Evolutionary conservation across 2,329 filamentous ascomycete genomes (phyloP).

Genomic region (Trichoderma sp.): DNA sequence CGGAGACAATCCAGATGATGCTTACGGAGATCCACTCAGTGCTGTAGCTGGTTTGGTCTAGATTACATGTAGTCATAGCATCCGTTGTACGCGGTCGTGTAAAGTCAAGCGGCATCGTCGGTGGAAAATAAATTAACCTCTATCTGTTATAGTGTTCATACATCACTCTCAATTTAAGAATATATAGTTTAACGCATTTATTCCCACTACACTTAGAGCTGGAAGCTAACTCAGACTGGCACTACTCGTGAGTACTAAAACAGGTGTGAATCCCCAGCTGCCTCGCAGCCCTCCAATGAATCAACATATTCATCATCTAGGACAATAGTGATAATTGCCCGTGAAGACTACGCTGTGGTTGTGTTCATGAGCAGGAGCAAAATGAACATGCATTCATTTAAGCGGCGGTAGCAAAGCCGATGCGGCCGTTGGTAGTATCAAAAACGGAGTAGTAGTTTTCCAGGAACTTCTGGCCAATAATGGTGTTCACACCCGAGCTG

Average conservation of each 20-base stretch:
- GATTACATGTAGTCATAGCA: background rate
- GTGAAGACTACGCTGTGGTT: background rate
- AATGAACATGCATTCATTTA: background rate
- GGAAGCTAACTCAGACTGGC: background rate
- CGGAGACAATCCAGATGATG: background rate
- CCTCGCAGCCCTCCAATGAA: background rate
- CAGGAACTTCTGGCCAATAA: background rate
- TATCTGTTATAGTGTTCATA: background rate
- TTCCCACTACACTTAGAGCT: background rate
- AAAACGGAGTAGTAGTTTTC: background rate
- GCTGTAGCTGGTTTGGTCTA: background rate
- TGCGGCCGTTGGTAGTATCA: background rate
- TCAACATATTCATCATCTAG: background rate
- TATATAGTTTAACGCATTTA: background rate
- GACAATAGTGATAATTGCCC: background rate
- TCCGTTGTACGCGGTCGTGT: background rate
- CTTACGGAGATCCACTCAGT: background rate
- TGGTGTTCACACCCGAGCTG: background rate
- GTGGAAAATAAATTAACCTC: no score
- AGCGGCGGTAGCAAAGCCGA: background rate
- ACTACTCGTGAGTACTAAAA: background rate
- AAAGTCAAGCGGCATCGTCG: background rate
- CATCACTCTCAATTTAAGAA: background rate
- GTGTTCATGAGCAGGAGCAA: background rate
- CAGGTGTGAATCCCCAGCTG: background rate